Evolutionary conservation across 2,329 filamentous ascomycete species (phyloP), one percentile per base, ranked within the genome.

Genomic region (Cladophialophora immunda): DNA sequence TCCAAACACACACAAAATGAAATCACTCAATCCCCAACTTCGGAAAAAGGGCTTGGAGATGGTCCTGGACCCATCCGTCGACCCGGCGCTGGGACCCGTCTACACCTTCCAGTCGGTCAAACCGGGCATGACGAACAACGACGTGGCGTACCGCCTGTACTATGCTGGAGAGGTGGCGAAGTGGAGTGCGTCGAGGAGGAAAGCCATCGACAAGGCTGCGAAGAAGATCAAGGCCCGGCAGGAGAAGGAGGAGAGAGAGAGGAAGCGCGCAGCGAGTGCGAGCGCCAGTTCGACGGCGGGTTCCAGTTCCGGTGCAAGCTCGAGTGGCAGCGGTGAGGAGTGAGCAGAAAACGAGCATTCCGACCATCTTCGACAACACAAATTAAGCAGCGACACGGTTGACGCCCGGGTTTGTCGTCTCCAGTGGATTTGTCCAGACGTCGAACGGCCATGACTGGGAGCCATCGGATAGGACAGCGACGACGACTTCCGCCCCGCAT

Each of bases 31-130:
- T 55, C 56, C 57, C 34, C 64, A 69, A 47, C 64, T 69, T 22
- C 57, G 58, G 15, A 66, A 69, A 54, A 66, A 65, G 50, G 67
- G 67, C 58, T 53, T 69, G 29, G 45, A 62, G 29, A 58, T 69
- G 57, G 61, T 69, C 22, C 47, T 55, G 32, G 67, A 69, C 19
- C 38, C 38, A 3, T 29, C 50, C 5, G 38, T 61, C 62, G 63
- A 70, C 57, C 62, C 68, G 25, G 45, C 54, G 17, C 57, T 66
- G n/a, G 68, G 68, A 15, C 62, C 62, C 9, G 56, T 66, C 6
- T 70, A 68, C 36, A 70, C 65, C 7, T 63, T 70, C 50, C 50
- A 58, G 25, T 22, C 62, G 5, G 17, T 66, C 19, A 70, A 70
- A 32, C 47, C 54, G 4, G 60, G 60, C 32, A 58, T 67, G 52